Base-by-base conservation (phyloP, 2,329 filamentous ascomycete genomes). In the Drechslerella coelobrocha region DNA sequence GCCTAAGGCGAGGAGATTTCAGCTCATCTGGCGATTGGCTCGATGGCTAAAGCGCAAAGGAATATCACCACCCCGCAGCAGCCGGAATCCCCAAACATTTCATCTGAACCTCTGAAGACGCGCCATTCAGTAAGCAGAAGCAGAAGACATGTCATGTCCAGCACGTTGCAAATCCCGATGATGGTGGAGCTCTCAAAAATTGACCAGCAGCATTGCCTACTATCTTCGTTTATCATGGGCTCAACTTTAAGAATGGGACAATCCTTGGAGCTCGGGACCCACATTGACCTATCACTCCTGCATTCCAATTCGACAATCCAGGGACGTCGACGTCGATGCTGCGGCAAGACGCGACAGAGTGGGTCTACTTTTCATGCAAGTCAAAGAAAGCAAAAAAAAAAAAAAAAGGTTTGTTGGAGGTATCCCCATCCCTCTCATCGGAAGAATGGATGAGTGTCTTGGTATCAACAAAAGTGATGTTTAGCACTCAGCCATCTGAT, bases 301-400 rank as follows among this genome's bases (percentile, higher is more conserved):
- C 63, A 68, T 68, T 68, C 63, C 63, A 68, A 68, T 68, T 68
- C 63, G 63, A 68, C 63, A 68, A 68, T 68, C 63, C 55, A 68
- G 63, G 63, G 63, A 68, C 63, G 51, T 50, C 41, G 17, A 54
- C 48, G 48, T 52, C 21, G 48, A 34, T 55, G 39, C 51, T 63
- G 60, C 55, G 63, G 63, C 63, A 68, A 68, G 63, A 68, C 63
- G 63, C 63, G 63, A 68, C 62, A 50, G 55, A 43, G 62, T 68
- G 62, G 62, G 55, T 68, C 62, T 47, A 17, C 53, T 26, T 41
- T 48, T 68, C 27, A 54, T 60, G 54, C 55, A 60, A 48, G 50
- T 68, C 48, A 60, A n/a, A n/a, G n/a, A n/a, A n/a, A n/a, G n/a
- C n/a, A n/a, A n/a, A n/a, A n/a, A n/a, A n/a, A n/a, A 57, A 57